Evolutionary conservation across 257 asterid species (phyloP).

Genomic region (Solanum ossicruentum): DNA sequence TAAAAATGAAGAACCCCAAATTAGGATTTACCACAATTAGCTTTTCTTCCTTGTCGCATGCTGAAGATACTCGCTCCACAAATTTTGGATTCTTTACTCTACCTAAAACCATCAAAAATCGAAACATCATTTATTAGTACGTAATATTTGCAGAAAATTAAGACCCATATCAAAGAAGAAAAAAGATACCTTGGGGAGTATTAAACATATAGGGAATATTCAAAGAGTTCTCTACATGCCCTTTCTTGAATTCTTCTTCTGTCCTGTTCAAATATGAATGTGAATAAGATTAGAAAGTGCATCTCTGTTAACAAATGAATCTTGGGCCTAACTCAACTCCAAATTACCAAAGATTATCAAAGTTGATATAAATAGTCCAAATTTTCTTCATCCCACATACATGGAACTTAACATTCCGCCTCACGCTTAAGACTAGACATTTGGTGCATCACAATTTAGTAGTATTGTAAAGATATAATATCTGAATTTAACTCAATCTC

Average conservation of each 20-base stretch:
- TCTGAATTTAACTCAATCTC: too few relatives aligned
- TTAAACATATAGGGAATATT: conserved; percentile 68
- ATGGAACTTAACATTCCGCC: too few relatives aligned
- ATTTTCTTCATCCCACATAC: too few relatives aligned
- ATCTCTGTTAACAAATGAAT: background rate
- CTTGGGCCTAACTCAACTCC: background rate
- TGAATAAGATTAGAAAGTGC: background rate
- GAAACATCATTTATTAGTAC: background rate
- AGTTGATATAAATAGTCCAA: too few relatives aligned
- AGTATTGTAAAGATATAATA: too few relatives aligned
- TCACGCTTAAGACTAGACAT: too few relatives aligned
- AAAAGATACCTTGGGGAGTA: conserved; percentile 47
- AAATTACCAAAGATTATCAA: background rate
- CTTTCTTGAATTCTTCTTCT: conserved; percentile 74
- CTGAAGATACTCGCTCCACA: conserved; percentile 39
- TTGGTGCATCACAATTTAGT: too few relatives aligned
- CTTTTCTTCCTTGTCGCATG: conserved; percentile 38
- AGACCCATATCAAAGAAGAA: background rate
- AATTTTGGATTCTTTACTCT: conserved; percentile 72
- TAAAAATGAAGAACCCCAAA: background rate
- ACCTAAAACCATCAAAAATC: conserved; percentile 21
- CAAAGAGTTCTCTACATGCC: conserved; percentile 49
- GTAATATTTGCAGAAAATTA: background rate
- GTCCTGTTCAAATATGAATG: conserved; percentile 31
- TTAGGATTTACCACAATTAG: conserved; percentile 50